Base-by-base conservation (phyloP, 345 rosid genomes). In the Arabis alpina region DNA sequence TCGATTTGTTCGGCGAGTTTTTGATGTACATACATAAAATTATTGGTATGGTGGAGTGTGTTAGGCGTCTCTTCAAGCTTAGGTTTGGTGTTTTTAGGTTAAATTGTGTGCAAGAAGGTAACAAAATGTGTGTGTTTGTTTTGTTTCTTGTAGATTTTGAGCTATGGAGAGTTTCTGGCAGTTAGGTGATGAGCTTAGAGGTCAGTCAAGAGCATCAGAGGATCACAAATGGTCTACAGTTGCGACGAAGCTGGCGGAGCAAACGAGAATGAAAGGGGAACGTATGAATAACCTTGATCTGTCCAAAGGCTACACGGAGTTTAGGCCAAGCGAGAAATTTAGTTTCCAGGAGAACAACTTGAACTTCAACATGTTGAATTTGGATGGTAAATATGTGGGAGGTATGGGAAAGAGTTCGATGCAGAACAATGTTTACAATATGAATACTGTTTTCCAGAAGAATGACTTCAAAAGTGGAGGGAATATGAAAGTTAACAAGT, bases 121-220 rank as follows among this genome's bases (percentile, higher is more conserved):
- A 61, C 10, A 23, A 11, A 14, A 40, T 19, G 0, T 40, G 10
- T 51, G 16, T 45, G 19, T 72, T 15, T 63, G 10, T 34, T 15
- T 24, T 40, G n/a, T 0, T 44, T 60, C 7, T 24, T 34, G 3
- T 68, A 53, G 70, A 13, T 48, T 75, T 15, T 27, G 41, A 68
- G 10, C 32, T 49, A 76, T 76, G 79, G 79, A 76, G 25, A 91
- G 89, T 85, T 91, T 86, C 77, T 94, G 99, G 97, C 93, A 91
- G 62, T 64, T 94, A 75, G 99, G 96, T 13, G 99, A 94, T 76
- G 97, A 94, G 77, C 93, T 94, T 16, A 86, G 99, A 68, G 97
- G 96, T 60, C 97, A 89, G 64, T 78, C 91, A 3, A 89, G 83
- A 83, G 89, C 77, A 43, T 61, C 93, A 2, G 97, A 94, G 82